A percentile compares a stretch with the other conserved stretches of the same genome.
Evolutionary conservation across 495 filamentous ascomycete genomes (phyloP).

Genomic region (Xylaria curta): DNA sequence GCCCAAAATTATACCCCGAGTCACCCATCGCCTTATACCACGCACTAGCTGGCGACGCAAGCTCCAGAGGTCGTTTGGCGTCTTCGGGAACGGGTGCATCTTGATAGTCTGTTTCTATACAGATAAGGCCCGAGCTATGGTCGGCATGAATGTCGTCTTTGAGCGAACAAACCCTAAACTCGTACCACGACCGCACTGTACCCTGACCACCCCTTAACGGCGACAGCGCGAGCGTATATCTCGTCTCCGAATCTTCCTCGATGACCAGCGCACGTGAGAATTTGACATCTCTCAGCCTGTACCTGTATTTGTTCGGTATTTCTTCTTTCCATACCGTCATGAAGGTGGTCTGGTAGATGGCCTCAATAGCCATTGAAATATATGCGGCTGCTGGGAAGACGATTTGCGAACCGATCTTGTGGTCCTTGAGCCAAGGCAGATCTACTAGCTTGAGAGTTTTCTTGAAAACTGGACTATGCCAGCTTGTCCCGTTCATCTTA

Average conservation of each 20-base stretch:
- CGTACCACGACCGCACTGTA: neutral
- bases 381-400: constrained; percentile 49
- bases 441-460: constrained; percentile 38
- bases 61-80: neutral
- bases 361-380: constrained; percentile 51
- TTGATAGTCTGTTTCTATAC: constrained; percentile 7
- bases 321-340: constrained; percentile 12
- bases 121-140: neutral
- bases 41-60: neutral
- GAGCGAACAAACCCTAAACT: neutral
- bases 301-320: constrained; percentile 28
- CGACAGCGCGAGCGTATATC: neutral
- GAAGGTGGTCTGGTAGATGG: constrained; percentile 32
- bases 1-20: constrained; percentile 40
- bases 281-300: constrained; percentile 40
- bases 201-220: neutral
- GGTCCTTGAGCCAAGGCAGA: constrained; percentile 48
- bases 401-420: constrained; percentile 37
- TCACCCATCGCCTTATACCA: constrained; percentile 45
- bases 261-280: constrained; percentile 31
- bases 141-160: neutral
- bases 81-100: neutral
- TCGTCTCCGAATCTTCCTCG: constrained; percentile 21
- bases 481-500: constrained; percentile 22
- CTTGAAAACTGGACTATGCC: constrained; percentile 38